Evolutionary conservation across 768 basidiomycete species (phyloP).

Genomic region (Rhodosporidiobolus odoratus): DNA sequence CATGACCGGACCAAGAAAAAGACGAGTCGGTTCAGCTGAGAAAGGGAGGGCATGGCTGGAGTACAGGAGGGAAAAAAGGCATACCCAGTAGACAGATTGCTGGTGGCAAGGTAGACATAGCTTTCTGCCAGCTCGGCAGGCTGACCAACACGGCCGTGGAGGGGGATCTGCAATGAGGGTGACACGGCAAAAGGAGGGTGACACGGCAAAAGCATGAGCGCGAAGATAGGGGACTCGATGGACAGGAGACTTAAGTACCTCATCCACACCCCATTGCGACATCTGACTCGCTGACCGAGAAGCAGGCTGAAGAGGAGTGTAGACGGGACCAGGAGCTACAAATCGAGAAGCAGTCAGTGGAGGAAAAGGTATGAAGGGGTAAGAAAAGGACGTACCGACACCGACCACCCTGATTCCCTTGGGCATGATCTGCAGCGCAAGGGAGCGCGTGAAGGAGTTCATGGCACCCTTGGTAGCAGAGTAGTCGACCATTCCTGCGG

Average conservation of each 20-base stretch:
- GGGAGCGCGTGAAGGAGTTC: conserved; percentile 54
- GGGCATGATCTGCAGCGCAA: conserved; percentile 55
- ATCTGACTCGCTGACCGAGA: conserved; percentile 57
- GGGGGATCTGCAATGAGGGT: conserved; percentile 51
- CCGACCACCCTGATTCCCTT: conserved; percentile 59
- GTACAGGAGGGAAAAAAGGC: neutral
- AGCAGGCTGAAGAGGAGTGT: conserved; percentile 59
- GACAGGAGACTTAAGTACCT: too few species aligned
- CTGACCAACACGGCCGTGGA: conserved; percentile 48
- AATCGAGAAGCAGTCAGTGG: conserved; percentile 19
- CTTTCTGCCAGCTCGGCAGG: conserved; percentile 35
- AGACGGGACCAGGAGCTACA: conserved; percentile 54
- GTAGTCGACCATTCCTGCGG: conserved; percentile 49
- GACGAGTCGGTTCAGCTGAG: too few species aligned
- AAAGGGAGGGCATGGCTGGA: neutral
- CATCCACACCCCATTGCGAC: conserved; percentile 52
- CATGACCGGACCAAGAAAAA: too few species aligned
- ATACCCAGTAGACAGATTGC: conserved; percentile 12
- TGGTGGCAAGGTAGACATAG: conserved; percentile 34
- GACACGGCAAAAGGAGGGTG: conserved; percentile 34
- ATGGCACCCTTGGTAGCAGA: conserved; percentile 60
- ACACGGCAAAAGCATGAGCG: neutral
- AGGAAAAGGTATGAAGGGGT: neutral
- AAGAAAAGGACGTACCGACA: conserved; percentile 39
- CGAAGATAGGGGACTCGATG: neutral